Conservation (phyloP, 2,329 filamentous ascomycete genomes). For the Claviceps capensis region DNA sequence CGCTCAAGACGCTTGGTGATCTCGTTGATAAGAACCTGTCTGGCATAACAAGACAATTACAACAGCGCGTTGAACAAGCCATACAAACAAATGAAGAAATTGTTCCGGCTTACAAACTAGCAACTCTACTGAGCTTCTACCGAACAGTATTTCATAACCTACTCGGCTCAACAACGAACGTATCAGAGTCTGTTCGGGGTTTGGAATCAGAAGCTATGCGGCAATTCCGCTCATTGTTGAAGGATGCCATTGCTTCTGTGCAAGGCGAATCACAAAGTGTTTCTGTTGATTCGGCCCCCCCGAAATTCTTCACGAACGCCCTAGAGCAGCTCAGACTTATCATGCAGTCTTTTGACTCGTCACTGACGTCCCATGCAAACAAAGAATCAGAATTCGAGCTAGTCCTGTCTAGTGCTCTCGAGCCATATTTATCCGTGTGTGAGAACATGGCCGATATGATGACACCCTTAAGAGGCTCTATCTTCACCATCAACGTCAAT, state of each 20-base stretch:
- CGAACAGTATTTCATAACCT: constrained; percentile 71
- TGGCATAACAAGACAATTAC: constrained; percentile 70
- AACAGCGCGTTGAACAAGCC: constrained; percentile 80
- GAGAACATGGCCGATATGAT: constrained; percentile 53
- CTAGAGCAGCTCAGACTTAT: constrained; percentile 65
- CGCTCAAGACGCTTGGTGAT: constrained; percentile 66
- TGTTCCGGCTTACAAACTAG: constrained; percentile 76
- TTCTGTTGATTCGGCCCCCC: constrained; percentile 60
- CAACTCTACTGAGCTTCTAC: constrained; percentile 84
- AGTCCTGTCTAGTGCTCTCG: constrained; percentile 65
- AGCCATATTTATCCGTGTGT: constrained; percentile 72
- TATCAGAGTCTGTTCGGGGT: constrained; percentile 53
- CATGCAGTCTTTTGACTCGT: constrained; percentile 78
- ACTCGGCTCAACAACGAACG: constrained; percentile 51
- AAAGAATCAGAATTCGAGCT: constrained; percentile 58
- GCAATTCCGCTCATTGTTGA: constrained; percentile 70
- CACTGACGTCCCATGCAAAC: constrained; percentile 46
- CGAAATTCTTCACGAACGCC: constrained; percentile 68
- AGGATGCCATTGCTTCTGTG: constrained; percentile 63
- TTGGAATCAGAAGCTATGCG: constrained; percentile 66
- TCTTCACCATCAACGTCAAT: constrained; percentile 64
- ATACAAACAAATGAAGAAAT: constrained; percentile 87
- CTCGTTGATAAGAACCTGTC: constrained; percentile 77
- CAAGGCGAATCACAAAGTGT: constrained; percentile 59
- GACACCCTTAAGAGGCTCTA: constrained; percentile 42